A percentile compares a stretch with the other conserved stretches of the same genome.
These are phyloP conservation scores for Trypanosoma conorhini DNA, from an alignment of 208 protist genomes.

Conservation along the genomic window DNA sequence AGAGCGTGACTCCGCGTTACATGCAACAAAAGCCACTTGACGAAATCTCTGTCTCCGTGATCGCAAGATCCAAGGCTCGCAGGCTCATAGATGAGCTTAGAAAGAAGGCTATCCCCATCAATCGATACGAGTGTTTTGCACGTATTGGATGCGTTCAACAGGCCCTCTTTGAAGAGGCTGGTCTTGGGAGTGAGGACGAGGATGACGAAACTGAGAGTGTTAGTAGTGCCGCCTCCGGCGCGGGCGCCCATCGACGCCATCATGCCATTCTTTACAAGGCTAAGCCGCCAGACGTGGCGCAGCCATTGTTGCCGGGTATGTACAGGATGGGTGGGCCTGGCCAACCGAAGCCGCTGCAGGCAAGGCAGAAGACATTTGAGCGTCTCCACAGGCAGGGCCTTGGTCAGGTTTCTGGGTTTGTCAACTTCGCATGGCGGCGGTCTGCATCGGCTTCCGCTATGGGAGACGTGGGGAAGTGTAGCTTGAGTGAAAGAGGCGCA, in stretches of 20 bases:
- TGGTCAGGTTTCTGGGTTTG: neutral
- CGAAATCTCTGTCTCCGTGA: constrained; percentile 62
- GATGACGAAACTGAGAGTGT: constrained; percentile 5
- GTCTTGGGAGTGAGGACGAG: constrained; percentile 13
- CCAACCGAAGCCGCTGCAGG: neutral
- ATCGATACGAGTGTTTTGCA: constrained; percentile 57
- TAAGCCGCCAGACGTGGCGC: neutral
- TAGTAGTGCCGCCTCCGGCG: neutral
- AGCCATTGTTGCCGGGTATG: constrained; percentile 27
- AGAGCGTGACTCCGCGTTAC: constrained; percentile 26
- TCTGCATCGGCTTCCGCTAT: neutral
- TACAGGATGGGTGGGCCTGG: constrained; percentile 20
- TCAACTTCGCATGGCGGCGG: neutral
- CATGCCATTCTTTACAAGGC: constrained; percentile 1
- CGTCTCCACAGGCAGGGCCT: constrained; percentile 18
- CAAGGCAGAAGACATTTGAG: constrained; percentile 27
- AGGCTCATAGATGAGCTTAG: constrained; percentile 67
- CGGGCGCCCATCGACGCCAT: neutral
- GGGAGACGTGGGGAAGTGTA: neutral
- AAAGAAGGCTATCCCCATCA: constrained; percentile 64
- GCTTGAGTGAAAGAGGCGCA: neutral
- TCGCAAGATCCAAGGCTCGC: constrained; percentile 73
- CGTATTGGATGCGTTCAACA: constrained; percentile 25
- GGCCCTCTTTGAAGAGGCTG: constrained; percentile 13
- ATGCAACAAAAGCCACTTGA: constrained; percentile 42